A percentile compares a stretch with the other conserved stretches of the same genome.
Evolutionary conservation across 352 stramenopile genomes (phyloP).

Genomic region (Pythium phragmitis): DNA sequence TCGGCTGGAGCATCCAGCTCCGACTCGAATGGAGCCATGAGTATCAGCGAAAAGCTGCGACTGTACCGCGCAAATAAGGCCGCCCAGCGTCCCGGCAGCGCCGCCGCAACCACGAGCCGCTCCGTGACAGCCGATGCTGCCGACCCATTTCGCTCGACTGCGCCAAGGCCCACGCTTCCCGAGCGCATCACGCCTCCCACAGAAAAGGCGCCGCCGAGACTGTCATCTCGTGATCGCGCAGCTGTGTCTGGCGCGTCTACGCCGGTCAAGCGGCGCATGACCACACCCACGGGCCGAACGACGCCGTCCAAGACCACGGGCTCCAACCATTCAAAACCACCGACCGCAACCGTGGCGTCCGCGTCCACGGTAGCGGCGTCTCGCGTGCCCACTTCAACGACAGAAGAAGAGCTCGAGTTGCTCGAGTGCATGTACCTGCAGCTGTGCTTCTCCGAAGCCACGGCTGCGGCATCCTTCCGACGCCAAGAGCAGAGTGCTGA

Average conservation of each 20-base stretch:
- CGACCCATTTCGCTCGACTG: neutral
- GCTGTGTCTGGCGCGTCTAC: neutral
- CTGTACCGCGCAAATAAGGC: conserved; percentile 44
- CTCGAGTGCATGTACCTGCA: conserved; percentile 53
- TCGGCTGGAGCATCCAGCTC: neutral
- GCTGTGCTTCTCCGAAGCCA: conserved; percentile 47
- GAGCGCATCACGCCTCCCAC: conserved; percentile 25
- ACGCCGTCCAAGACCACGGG: conserved; percentile 9
- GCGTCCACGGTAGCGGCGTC: neutral
- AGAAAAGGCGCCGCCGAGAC: conserved; percentile 12
- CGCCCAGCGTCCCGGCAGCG: neutral
- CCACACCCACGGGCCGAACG: conserved; percentile 3
- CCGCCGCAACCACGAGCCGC: neutral
- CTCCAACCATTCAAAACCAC: neutral
- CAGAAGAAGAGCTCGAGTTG: conserved; percentile 45
- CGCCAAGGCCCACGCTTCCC: conserved; percentile 12
- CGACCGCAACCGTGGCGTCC: neutral
- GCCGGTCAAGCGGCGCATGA: conserved; percentile 17
- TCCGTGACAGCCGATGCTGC: neutral
- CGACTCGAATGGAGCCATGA: conserved; percentile 11
- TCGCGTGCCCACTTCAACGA: conserved; percentile 1
- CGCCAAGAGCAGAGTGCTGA: conserved; percentile 47
- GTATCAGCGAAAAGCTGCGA: conserved; percentile 40
- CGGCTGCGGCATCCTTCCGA: conserved; percentile 35
- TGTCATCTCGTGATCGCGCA: neutral